Base-by-base conservation (phyloP, 1,284 basidiomycete species). In the Sporisorium reilianum region DNA sequence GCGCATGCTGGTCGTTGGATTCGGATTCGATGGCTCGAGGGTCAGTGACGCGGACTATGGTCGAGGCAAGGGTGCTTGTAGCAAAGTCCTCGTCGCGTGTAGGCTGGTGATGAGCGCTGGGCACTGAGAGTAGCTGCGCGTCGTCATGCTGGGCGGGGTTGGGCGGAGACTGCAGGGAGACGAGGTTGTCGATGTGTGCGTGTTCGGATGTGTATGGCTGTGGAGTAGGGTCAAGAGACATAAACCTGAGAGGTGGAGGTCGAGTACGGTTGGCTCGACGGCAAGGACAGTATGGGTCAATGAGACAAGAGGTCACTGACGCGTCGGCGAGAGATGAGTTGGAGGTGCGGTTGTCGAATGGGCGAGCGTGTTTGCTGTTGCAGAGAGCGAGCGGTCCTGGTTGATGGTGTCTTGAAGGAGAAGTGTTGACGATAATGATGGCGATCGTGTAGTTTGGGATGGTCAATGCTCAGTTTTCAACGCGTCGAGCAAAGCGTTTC, bases 41-140 rank as follows among this genome's bases (percentile, higher is more conserved):
- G 22, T 69, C 53, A 18, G 62, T 69, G 34, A 74, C 48, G 52
- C 71, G 71, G 7, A 74, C 63, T 65, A 74, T 26, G 59, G 71
- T 51, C 28, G 58, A 51, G 41, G 53, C 18, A 25, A 49, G 51
- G 34, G 18, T 40, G 48, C 30, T 41, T 9, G 40, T 28, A 40
- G 11, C 20, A 45, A 20, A 25, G 28, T 55, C n/a, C 14, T 20
- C 8, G 45, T 64, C 57, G 54, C 58, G 40, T 14, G 25, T 23
- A 11, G 40, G 18, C 40, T 49, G 16, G 12, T 28, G 42, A 8
- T n/a, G 26, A 53, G 50, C 45, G 50, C 55, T 16, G 22, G 32
- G 38, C 26, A 26, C 20, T 42, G 50, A 11, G 18, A 26, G 14
- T 7, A 45, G 30, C 16, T 20, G 8, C 36, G 36, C 42, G 28